Percentiles rank a stretch among this genome's conserved stretches.
Evolutionary conservation across 2,329 filamentous ascomycete species (phyloP).

Genomic region (Paecilomyces sp.): DNA sequence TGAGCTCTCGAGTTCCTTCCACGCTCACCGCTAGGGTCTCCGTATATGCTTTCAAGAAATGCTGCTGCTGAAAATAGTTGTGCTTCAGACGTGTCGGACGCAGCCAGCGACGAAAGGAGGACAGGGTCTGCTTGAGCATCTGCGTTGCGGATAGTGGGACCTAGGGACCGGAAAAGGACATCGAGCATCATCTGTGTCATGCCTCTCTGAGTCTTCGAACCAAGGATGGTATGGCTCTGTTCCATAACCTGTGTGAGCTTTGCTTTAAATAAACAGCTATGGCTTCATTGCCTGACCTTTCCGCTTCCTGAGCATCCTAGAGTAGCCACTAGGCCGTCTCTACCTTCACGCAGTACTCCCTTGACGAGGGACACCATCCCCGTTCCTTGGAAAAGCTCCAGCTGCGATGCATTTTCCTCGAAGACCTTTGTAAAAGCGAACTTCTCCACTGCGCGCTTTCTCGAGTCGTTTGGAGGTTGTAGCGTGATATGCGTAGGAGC

Average conservation of each 20-base stretch:
- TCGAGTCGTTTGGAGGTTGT: slow-evolving; percentile 72
- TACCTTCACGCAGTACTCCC: slow-evolving; percentile 74
- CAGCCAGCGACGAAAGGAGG: slow-evolving; percentile 65
- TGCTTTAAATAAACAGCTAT: neutral
- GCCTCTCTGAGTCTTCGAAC: slow-evolving; percentile 77
- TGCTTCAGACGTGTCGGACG: slow-evolving; percentile 75
- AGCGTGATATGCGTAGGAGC: slow-evolving; percentile 64
- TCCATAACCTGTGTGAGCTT: slow-evolving; percentile 5
- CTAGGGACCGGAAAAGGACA: slow-evolving; percentile 76
- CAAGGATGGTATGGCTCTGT: slow-evolving; percentile 92
- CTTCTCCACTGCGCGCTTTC: slow-evolving; percentile 81
- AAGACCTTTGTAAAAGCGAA: slow-evolving; percentile 95
- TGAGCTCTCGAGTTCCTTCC: slow-evolving; percentile 58
- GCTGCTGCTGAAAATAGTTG: slow-evolving; percentile 64
- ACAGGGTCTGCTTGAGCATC: slow-evolving; percentile 45
- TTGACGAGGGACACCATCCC: slow-evolving; percentile 69
- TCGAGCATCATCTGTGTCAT: slow-evolving; percentile 89
- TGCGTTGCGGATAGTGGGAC: slow-evolving; percentile 60
- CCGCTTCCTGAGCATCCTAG: slow-evolving; percentile 91
- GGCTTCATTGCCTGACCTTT: slow-evolving; percentile 55
- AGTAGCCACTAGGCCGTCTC: slow-evolving; percentile 85
- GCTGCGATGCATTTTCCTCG: slow-evolving; percentile 74
- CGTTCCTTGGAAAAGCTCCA: slow-evolving; percentile 78
- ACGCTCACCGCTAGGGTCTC: slow-evolving; percentile 53
- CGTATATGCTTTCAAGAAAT: slow-evolving; percentile 74